Base-by-base conservation (phyloP, 176 grass and related monocot genomes). In the Zea luxurians region DNA sequence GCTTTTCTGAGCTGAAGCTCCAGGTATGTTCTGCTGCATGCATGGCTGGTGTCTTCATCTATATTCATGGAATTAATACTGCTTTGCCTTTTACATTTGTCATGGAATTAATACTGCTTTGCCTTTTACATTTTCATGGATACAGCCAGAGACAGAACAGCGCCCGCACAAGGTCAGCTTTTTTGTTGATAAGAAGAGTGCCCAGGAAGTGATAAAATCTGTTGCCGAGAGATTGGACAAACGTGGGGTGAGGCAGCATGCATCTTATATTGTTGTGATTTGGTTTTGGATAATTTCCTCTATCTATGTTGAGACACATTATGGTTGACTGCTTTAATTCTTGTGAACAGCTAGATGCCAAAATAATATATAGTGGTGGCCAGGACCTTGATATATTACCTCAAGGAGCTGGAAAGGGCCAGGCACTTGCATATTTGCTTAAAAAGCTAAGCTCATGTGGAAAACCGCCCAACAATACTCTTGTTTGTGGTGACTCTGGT, bases 311-410 rank as follows among this genome's bases (percentile, higher is more conserved):
- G 71, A 41, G 6, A 44, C 15, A 37, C 18, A 76, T 61, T 66
- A 11, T 84, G 11, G 59, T 83, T 77, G 70, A 8, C 21, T 50
- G 5, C 34, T 74, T 54, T 70, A n/a, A 54, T 86, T 68, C 46
- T 65, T 75, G 27, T 78, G 36, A 61, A 78, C 87, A 96, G 93
- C 77, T 96, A 59, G 87, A 96, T 90, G 93, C 85, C 10, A 96
- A 96, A 86, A 96, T 96, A 79, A 92, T 96, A 68, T 92, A 96
- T 82, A 96, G 87, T 59, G 93, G 93, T 49, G 90, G 93, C 27
- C 86, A 92, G 68, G 93, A 96, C 82, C 89, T 96, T 43, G 93
- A 96, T 46, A 64, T 96, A 77, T 86, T 96, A 78, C 75, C 93
- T 68, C 87, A 90, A 86, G 90, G 90, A 18, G 93, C 93, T 74